Evolutionary conservation across 345 rosid species (phyloP).

Genomic region (Stellera chamaejasme): DNA sequence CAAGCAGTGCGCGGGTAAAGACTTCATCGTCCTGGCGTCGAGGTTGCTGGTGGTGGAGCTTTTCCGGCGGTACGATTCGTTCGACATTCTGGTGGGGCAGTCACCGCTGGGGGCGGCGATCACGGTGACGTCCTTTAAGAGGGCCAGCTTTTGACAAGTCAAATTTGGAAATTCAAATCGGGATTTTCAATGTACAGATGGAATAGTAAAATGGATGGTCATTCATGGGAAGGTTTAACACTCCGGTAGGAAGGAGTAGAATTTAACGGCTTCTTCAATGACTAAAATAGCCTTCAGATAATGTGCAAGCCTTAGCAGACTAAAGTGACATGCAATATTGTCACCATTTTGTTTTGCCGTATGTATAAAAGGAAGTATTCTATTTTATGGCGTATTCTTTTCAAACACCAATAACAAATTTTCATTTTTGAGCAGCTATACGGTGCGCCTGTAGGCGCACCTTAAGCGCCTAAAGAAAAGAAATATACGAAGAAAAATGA

Average conservation of each 20-base stretch:
- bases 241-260: background rate
- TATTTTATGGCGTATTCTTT: no score
- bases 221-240: background rate
- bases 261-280: no score
- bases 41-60: slow-evolving; percentile 69
- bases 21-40: slow-evolving; percentile 63
- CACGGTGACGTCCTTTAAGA: slow-evolving; percentile 51
- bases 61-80: slow-evolving; percentile 76
- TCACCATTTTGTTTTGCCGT: no score
- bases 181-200: background rate
- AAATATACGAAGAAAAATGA: no score
- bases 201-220: background rate
- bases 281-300: no score
- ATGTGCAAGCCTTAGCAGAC: no score
- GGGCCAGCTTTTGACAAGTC: slow-evolving; percentile 35
- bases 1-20: slow-evolving; percentile 90
- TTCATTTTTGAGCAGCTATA: no score
- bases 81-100: slow-evolving; percentile 45
- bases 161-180: slow-evolving; percentile 9
- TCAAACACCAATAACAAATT: no score
- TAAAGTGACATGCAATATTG: no score
- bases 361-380: no score
- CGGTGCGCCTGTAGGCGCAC: no score
- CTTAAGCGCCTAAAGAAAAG: no score
- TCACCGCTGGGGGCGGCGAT: slow-evolving; percentile 52